Conservation (phyloP, 2,329 filamentous ascomycete species). For the Cladosporium sp. region DNA sequence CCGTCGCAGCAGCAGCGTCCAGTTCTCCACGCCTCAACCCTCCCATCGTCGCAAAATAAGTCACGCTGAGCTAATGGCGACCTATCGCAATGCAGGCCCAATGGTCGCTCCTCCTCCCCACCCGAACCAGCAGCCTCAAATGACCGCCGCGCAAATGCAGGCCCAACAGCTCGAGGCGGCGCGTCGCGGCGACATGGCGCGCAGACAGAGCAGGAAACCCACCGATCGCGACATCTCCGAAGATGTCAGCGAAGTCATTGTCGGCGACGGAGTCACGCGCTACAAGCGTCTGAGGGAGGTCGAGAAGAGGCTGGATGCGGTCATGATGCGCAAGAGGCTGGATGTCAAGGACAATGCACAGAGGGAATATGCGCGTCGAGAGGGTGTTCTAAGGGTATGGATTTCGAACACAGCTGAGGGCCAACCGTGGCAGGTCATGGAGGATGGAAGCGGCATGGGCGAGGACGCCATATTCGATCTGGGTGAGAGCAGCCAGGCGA, state of each 20-base stretch:
- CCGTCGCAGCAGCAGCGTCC: constrained; percentile 17
- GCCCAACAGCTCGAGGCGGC: constrained; percentile 48
- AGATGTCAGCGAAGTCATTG: constrained; percentile 72
- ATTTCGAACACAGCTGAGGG: constrained; percentile 93
- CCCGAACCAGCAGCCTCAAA: constrained; percentile 54
- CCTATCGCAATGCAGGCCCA: constrained; percentile 50
- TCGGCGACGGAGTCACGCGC: constrained; percentile 77
- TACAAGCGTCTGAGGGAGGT: constrained; percentile 84
- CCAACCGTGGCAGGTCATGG: constrained; percentile 83
- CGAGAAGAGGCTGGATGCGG: constrained; percentile 85
- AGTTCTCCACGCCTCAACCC: constrained; percentile 15
- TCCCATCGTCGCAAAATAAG: constrained; percentile 46
- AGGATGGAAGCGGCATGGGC: constrained; percentile 54
- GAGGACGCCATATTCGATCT: constrained; percentile 77
- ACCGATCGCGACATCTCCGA: constrained; percentile 95
- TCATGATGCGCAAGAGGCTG: constrained; percentile 89
- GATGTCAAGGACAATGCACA: constrained; percentile 85
- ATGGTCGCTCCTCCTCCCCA: constrained; percentile 44
- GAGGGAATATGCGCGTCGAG: constrained; percentile 53
- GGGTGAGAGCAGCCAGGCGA: constrained; percentile 72
- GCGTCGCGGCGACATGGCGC: constrained; percentile 58
- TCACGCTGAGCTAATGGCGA: constrained; percentile 50
- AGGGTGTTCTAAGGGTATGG: constrained; percentile 87
- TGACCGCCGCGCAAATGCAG: constrained; percentile 47
- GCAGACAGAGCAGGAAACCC: constrained; percentile 82